These are phyloP conservation scores for Trichosporon ovoides DNA, from an alignment of 1,284 basidiomycete species.

Conservation along the genomic window DNA sequence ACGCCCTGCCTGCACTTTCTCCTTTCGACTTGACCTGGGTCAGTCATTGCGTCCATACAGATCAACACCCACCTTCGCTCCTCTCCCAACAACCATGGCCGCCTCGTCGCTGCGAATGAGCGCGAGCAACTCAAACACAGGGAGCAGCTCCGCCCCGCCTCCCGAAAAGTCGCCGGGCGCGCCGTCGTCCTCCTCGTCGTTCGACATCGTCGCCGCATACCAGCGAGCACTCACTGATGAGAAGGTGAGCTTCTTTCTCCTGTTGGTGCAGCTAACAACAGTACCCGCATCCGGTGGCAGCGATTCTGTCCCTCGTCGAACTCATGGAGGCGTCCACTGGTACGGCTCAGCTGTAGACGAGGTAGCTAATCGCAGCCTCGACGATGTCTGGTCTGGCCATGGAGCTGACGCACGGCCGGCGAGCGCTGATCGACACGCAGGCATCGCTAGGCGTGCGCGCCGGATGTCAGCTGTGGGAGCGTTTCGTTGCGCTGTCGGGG, in stretches of 20 bases:
- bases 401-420: slow-evolving; percentile 39
- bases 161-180: not conserved
- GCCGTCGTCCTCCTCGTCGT: slow-evolving; percentile 12
- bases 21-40: not conserved
- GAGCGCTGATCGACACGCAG: slow-evolving; percentile 41
- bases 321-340: slow-evolving; percentile 47
- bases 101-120: slow-evolving; percentile 7
- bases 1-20: slow-evolving; percentile 2
- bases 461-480: slow-evolving; percentile 48
- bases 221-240: slow-evolving; percentile 39
- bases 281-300: slow-evolving; percentile 48
- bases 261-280: slow-evolving; percentile 13
- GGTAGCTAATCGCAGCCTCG: slow-evolving; percentile 28
- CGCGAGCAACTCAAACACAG: not conserved
- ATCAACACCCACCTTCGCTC: not conserved
- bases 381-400: slow-evolving; percentile 44
- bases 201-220: slow-evolving; percentile 46
- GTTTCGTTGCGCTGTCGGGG: slow-evolving; percentile 41
- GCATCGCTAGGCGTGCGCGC: slow-evolving; percentile 45
- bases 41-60: not conserved
- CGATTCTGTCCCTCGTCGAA: slow-evolving; percentile 48
- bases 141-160: not conserved
- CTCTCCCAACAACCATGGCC: slow-evolving; percentile 3
- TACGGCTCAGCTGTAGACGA: slow-evolving; percentile 32
- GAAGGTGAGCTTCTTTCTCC: slow-evolving; percentile 40